Evolutionary conservation across 192 early-diverging fungal genomes (phyloP).

Genomic region (Funneliformis mosseae): DNA sequence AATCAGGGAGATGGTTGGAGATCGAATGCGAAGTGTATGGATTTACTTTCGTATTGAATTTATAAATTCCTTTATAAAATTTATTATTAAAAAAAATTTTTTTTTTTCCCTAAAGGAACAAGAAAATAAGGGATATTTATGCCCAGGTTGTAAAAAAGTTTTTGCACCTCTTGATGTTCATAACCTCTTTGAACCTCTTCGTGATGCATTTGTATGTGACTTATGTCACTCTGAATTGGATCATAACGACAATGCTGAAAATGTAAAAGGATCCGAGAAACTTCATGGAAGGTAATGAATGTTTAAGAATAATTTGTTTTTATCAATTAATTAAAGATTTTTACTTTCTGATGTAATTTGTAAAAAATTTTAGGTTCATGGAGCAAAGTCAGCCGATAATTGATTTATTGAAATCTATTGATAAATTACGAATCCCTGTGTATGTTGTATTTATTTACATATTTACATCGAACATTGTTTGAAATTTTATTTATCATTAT

Average conservation of each 20-base stretch:
- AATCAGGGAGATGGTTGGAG: slow-evolving; percentile 66
- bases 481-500: neutral
- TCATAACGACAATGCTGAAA: slow-evolving; percentile 67
- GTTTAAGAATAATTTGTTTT: neutral
- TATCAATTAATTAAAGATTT: neutral
- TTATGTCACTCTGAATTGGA: slow-evolving; percentile 57
- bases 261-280: slow-evolving; percentile 56
- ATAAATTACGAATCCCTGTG: slow-evolving; percentile 64
- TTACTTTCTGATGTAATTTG: neutral
- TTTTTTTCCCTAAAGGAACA: slow-evolving; percentile 47
- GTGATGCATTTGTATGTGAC: slow-evolving; percentile 62
- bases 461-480: neutral
- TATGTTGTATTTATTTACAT: slow-evolving; percentile 38
- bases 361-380: slow-evolving; percentile 48
- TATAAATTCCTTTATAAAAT: neutral
- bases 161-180: slow-evolving; percentile 66
- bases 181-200: slow-evolving; percentile 46
- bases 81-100: neutral
- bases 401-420: slow-evolving; percentile 70
- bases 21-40: slow-evolving; percentile 56
- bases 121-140: slow-evolving; percentile 71
- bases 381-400: slow-evolving; percentile 75
- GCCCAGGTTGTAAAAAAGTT: slow-evolving; percentile 58
- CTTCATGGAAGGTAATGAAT: slow-evolving; percentile 49
- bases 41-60: neutral